Evolutionary conservation across 2,329 filamentous ascomycete genomes (phyloP).

Genomic region (Xylaria arbuscula): DNA sequence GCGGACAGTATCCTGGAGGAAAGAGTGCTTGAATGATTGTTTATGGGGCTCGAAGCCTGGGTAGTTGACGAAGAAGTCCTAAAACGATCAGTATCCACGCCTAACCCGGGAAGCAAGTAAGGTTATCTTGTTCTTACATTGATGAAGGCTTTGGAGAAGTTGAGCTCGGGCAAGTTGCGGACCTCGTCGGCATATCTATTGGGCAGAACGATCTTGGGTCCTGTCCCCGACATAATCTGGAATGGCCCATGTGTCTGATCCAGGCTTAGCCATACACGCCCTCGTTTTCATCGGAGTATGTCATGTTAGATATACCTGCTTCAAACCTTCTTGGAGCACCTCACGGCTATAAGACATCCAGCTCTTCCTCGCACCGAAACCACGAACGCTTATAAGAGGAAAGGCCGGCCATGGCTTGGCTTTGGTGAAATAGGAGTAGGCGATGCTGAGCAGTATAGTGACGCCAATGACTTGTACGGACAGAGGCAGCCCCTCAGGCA

Average conservation of each 20-base stretch:
- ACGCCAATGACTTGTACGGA: constrained; percentile 46
- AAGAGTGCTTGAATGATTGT: constrained; percentile 42
- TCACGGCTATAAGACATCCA: constrained; percentile 46
- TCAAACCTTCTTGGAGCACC: constrained; percentile 43
- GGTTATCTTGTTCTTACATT: constrained; percentile 42
- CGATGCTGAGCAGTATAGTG: constrained; percentile 44
- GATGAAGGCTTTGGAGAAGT: constrained; percentile 51
- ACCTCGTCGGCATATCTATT: constrained; percentile 52
- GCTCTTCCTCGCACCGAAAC: constrained; percentile 45
- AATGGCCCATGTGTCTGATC: constrained; percentile 48
- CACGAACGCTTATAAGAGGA: constrained; percentile 46
- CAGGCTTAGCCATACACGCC: constrained; percentile 30
- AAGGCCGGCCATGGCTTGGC: constrained; percentile 46
- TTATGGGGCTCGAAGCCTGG: constrained; percentile 50
- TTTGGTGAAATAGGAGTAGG: constrained; percentile 46
- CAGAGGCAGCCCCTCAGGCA: constrained; percentile 47
- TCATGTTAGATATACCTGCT: constrained; percentile 39
- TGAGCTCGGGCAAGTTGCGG: constrained; percentile 50
- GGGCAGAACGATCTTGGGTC: constrained; percentile 50
- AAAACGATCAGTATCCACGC: constrained; percentile 8
- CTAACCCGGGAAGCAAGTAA: neutral
- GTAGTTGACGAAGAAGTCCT: constrained; percentile 52
- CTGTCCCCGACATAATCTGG: constrained; percentile 50
- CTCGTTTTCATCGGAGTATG: neutral
- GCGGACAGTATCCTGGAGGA: constrained; percentile 48